These are phyloP conservation scores for Fusarium albidum DNA, from an alignment of 2,329 filamentous ascomycete species.

Conservation along the genomic window DNA sequence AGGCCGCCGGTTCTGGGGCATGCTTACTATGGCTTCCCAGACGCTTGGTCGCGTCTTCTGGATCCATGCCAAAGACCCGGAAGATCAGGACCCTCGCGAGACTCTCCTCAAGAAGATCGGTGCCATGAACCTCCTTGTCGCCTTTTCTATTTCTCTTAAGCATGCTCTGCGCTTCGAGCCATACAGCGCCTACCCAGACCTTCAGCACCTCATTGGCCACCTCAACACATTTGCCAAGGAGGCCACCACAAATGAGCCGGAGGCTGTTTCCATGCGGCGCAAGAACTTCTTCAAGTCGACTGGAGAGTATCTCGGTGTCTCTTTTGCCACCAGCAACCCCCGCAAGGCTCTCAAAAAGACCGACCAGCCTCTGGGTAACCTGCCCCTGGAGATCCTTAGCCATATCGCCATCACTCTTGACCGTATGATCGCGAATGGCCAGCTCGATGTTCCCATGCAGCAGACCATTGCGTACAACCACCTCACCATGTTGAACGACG, in stretches of 20 bases:
- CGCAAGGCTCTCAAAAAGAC: slow-evolving; percentile 79
- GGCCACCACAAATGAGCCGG: slow-evolving; percentile 53
- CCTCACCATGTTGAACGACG: slow-evolving; percentile 73
- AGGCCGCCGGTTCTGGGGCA: slow-evolving; percentile 69
- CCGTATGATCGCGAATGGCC: slow-evolving; percentile 62
- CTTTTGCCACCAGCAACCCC: slow-evolving; percentile 81
- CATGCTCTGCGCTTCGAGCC: slow-evolving; percentile 87
- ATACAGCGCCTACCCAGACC: slow-evolving; percentile 78
- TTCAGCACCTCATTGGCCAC: slow-evolving; percentile 73
- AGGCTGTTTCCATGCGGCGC: slow-evolving; percentile 46
- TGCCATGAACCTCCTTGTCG: slow-evolving; percentile 79
- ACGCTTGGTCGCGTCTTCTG: slow-evolving; percentile 81
- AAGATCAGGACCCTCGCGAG: slow-evolving; percentile 61
- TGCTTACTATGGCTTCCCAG: slow-evolving; percentile 68
- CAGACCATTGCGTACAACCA: slow-evolving; percentile 69
- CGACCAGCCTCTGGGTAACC: slow-evolving; percentile 77
- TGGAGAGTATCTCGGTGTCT: slow-evolving; percentile 78
- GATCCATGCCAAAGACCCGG: slow-evolving; percentile 75
- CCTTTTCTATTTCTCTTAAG: slow-evolving; percentile 80
- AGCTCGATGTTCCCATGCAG: slow-evolving; percentile 64
- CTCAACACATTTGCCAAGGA: slow-evolving; percentile 77
- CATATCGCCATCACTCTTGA: slow-evolving; percentile 75
- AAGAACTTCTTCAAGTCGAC: slow-evolving; percentile 67
- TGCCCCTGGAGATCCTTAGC: slow-evolving; percentile 83
- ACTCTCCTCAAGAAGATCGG: slow-evolving; percentile 76